Base-by-base conservation (phyloP, 1,284 basidiomycete genomes). In the Moesziomyces parantarcticus region DNA sequence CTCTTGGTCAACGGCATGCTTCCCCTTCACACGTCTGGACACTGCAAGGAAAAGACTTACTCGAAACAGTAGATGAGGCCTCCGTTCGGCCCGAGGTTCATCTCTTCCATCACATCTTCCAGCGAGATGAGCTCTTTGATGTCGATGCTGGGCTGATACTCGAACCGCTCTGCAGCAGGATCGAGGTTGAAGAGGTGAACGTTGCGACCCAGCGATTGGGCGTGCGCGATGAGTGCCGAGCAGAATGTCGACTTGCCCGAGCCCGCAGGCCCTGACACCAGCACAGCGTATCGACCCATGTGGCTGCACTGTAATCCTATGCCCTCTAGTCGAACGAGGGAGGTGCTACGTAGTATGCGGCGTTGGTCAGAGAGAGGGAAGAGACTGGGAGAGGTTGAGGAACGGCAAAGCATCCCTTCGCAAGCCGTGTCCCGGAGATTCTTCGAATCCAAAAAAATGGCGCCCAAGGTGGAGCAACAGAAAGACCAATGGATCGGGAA, bases 41-140 rank as follows among this genome's bases (percentile, higher is more conserved):
- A 6, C 26, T 14, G 1, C 18, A 20, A 4, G 16, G 0, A 22
- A 6, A 21, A n/a, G 8, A 65, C 92, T 90, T 88, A 98, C 94
- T 99, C 97, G 85, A 99, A 99, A 86, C 97, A 99, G 84, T 98
- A 98, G 63, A 99, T 90, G 54, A 99, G 87, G 0, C 94, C 97
- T 5, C 97, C 97, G 79, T 99, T 99, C 0, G 97, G 97, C 0
- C 97, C 97, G 84, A 97, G 93, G 44, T 91, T 91, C 76, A 98
- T 88, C 85, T 99, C 97, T 48, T 88, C 88, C 97, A 99, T 99
- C 50, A 97, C 94, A 85, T 99, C 97, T 69, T 97, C 90, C 49
- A 99, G 86, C 56, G 91, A 92, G 78, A 99, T 90, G 54, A 99
- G 87, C 81, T 99, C 93, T 55, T 91, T 90, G 84, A 99, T 98